A percentile compares a stretch with the other conserved stretches of the same genome.
phyloP scores from a whole-genome alignment of 139 green algal genomes.

The Pleodorina starrii region DNA sequence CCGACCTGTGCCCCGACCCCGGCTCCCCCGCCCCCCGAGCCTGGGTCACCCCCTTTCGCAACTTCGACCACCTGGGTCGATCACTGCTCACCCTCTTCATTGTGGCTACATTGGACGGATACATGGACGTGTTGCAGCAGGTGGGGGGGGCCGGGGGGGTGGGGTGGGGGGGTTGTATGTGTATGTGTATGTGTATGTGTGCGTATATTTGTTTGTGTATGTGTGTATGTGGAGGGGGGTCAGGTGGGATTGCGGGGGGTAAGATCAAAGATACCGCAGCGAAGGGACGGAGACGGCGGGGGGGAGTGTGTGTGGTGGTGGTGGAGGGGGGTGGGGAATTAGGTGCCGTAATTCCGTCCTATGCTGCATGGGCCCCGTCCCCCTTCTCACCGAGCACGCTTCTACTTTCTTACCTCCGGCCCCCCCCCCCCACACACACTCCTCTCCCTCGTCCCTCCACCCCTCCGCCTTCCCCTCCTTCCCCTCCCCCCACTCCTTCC shows the following conservation, averaged over 20 bases:
- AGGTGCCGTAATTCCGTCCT: too few relatives aligned
- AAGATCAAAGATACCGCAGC: too few relatives aligned
- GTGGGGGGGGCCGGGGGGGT: slow-evolving; percentile 12
- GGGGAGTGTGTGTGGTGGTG: too few relatives aligned
- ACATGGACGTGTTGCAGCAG: slow-evolving; percentile 73
- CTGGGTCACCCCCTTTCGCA: slow-evolving; percentile 57
- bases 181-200: background rate
- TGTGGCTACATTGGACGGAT: slow-evolving; percentile 73
- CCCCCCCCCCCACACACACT: too few relatives aligned
- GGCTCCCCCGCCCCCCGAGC: background rate
- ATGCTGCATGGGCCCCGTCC: too few relatives aligned
- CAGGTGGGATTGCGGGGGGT: too few relatives aligned
- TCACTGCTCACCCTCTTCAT: slow-evolving; percentile 72
- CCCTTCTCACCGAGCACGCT: too few relatives aligned
- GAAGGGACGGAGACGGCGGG: too few relatives aligned
- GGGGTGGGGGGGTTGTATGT: background rate
- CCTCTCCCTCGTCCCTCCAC: too few relatives aligned
- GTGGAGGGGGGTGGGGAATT: too few relatives aligned
- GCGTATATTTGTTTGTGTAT: background rate
- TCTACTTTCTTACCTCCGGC: too few relatives aligned
- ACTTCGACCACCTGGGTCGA: slow-evolving; percentile 74
- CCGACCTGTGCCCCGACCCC: background rate
- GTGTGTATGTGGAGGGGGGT: background rate
- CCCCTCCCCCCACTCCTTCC: background rate
- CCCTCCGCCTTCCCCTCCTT: background rate